phyloP scores from a whole-genome alignment of 2,329 filamentous ascomycete species.

The Chalara sp. region DNA sequence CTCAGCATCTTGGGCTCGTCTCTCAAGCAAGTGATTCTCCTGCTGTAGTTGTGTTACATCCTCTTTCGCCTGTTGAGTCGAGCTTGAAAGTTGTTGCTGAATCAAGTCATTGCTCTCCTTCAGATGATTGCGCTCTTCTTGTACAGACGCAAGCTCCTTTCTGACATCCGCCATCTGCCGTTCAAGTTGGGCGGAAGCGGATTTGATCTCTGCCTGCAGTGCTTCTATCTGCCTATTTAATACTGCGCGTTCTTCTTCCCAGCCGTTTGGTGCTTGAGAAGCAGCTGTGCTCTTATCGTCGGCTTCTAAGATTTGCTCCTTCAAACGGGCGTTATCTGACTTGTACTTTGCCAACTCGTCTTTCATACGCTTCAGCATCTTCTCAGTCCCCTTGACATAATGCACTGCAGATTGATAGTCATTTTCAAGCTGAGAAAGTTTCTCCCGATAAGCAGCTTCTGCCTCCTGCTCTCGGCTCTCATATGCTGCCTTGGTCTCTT shows the following conservation, averaged over 20 bases:
- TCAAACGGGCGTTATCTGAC: slow-evolving; percentile 73
- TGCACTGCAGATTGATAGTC: slow-evolving; percentile 97
- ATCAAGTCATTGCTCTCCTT: slow-evolving; percentile 46
- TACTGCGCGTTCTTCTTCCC: slow-evolving; percentile 66
- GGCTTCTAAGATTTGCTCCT: slow-evolving; percentile 68
- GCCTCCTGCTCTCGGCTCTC: slow-evolving; percentile 78
- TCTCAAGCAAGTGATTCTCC: slow-evolving; percentile 76
- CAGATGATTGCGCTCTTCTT: slow-evolving; percentile 64
- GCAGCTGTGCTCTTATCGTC: slow-evolving; percentile 44
- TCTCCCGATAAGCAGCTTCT: slow-evolving; percentile 86
- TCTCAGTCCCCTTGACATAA: slow-evolving; percentile 97
- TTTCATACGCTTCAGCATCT: slow-evolving; percentile 98
- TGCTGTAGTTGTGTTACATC: slow-evolving; percentile 77
- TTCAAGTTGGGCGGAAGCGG: slow-evolving; percentile 63
- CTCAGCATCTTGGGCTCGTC: slow-evolving; percentile 82
- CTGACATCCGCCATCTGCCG: slow-evolving; percentile 61
- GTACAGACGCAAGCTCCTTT: slow-evolving; percentile 59
- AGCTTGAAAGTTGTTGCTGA: slow-evolving; percentile 48
- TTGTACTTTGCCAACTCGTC: slow-evolving; percentile 94
- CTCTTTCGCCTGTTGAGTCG: slow-evolving; percentile 46
- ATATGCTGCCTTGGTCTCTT: slow-evolving; percentile 74
- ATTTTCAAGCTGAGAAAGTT: slow-evolving; percentile 87
- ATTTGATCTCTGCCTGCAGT: slow-evolving; percentile 62
- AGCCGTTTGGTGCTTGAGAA: slow-evolving; percentile 48
- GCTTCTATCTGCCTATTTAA: slow-evolving; percentile 63